Evolutionary conservation across 441 rosid genomes (phyloP).

Genomic region (Cnidoscolus chayamansa): DNA sequence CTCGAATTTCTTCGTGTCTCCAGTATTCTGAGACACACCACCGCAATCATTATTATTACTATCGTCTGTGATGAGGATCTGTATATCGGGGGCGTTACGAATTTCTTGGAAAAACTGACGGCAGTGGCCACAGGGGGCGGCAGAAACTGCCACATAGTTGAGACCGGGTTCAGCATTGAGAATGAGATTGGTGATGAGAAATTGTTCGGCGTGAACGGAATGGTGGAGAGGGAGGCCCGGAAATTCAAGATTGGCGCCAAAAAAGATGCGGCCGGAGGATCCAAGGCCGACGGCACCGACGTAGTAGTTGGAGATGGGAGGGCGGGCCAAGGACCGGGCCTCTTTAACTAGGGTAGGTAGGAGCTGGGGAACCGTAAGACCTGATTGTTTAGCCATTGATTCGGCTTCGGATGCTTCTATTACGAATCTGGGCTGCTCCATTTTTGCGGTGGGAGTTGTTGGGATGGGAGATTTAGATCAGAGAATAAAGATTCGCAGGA

Average conservation of each 20-base stretch:
- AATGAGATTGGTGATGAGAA: slow-evolving; percentile 58
- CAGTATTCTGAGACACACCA: background rate
- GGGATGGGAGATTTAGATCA: background rate
- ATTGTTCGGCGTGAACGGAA: slow-evolving; percentile 83
- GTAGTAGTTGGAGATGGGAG: slow-evolving; percentile 74
- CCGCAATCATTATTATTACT: background rate
- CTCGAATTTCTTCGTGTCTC: slow-evolving; percentile 25
- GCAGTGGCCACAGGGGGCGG: slow-evolving; percentile 98
- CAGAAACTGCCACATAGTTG: slow-evolving; percentile 59
- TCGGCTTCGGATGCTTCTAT: slow-evolving; percentile 64
- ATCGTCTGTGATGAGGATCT: slow-evolving; percentile 41
- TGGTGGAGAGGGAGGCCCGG: slow-evolving; percentile 75
- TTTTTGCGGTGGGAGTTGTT: slow-evolving; percentile 3
- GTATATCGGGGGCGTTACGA: slow-evolving; percentile 58
- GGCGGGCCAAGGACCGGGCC: slow-evolving; percentile 61
- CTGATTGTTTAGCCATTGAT: slow-evolving; percentile 53
- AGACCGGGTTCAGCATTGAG: slow-evolving; percentile 42
- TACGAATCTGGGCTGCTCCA: slow-evolving; percentile 66
- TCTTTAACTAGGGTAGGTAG: slow-evolving; percentile 62
- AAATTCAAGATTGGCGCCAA: slow-evolving; percentile 84
- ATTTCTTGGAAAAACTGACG: slow-evolving; percentile 91
- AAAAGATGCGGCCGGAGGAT: slow-evolving; percentile 80
- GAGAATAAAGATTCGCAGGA: background rate
- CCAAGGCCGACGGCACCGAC: slow-evolving; percentile 84
- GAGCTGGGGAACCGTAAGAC: slow-evolving; percentile 50